Conservation (phyloP, 805 yeast genomes). For the Schwanniomyces yamadae region DNA sequence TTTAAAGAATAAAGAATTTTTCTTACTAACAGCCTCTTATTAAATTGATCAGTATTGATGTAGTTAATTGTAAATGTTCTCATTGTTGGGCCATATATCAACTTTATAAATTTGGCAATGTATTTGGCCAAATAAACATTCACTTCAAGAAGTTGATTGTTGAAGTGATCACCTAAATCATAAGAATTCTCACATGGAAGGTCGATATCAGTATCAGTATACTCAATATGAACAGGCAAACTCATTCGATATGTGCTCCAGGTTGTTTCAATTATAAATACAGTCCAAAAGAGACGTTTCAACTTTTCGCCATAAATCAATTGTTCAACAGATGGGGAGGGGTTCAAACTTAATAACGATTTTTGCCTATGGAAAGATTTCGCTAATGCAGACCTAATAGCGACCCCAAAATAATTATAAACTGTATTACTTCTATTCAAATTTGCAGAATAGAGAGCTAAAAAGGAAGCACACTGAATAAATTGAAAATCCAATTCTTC, state of each 20-base stretch:
- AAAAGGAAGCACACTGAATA: constrained; percentile 32
- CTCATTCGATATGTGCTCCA: constrained; percentile 39
- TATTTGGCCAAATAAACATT: constrained; percentile 41
- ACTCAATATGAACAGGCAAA: constrained; percentile 40
- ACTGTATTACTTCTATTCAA: constrained; percentile 37
- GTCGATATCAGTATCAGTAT: constrained; percentile 44
- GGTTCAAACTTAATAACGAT: constrained; percentile 3
- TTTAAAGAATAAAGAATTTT: constrained; percentile 27
- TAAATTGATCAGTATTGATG: constrained; percentile 40
- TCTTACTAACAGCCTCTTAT: constrained; percentile 31
- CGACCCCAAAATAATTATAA: constrained; percentile 40
- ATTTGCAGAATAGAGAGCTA: constrained; percentile 39
- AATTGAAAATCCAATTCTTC: constrained; percentile 30
- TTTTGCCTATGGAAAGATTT: constrained; percentile 37
- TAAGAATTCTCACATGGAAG: constrained; percentile 34
- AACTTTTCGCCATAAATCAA: constrained; percentile 22
- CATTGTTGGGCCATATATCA: constrained; percentile 41
- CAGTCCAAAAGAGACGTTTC: constrained; percentile 44
- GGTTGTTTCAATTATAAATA: constrained; percentile 37
- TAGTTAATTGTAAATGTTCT: constrained; percentile 39
- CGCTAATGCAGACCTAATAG: constrained; percentile 37
- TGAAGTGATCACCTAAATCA: constrained; percentile 30
- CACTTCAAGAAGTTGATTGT: constrained; percentile 28
- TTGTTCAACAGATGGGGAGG: neutral
- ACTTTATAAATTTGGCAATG: constrained; percentile 32